Evolutionary conservation across 495 filamentous ascomycete species (phyloP).

Genomic region (Friedmanniomyces simplex): DNA sequence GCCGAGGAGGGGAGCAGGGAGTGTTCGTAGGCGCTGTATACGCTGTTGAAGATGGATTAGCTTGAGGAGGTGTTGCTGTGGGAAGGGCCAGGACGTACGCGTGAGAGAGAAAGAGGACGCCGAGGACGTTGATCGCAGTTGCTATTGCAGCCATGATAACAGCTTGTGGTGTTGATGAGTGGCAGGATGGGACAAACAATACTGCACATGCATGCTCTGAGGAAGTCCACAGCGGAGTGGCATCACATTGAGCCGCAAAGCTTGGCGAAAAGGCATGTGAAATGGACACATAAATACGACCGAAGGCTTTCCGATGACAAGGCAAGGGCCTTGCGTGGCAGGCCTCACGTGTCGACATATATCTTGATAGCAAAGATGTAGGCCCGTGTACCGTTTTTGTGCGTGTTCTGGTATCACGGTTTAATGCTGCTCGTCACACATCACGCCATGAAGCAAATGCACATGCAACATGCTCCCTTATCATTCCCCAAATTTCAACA

Average conservation of each 20-base stretch:
- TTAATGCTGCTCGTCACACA: constrained; percentile 14
- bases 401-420: constrained; percentile 2
- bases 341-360: too few relatives aligned
- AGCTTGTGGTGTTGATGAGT: background rate
- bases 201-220: background rate
- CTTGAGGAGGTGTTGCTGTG: constrained; percentile 1
- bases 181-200: background rate
- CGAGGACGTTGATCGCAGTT: constrained; percentile 27
- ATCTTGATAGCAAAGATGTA: too few relatives aligned
- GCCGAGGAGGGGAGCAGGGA: constrained; percentile 21
- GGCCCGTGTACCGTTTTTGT: background rate
- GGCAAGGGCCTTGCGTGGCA: too few relatives aligned
- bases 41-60: constrained; percentile 25
- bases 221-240: background rate
- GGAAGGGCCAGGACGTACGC: constrained; percentile 27
- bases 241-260: background rate
- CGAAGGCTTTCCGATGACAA: too few relatives aligned
- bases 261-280: constrained; percentile 10
- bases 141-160: constrained; percentile 1
- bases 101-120: constrained; percentile 34
- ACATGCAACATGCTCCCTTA: background rate
- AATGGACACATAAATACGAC: background rate
- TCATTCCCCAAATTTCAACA: background rate
- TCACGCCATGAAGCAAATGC: constrained; percentile 10
- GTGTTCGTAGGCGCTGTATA: constrained; percentile 39